A percentile compares a stretch with the other conserved stretches of the same genome.
These are phyloP conservation scores for Fusarium heterosporum DNA, from an alignment of 2,329 filamentous ascomycete species.

Conservation along the genomic window DNA sequence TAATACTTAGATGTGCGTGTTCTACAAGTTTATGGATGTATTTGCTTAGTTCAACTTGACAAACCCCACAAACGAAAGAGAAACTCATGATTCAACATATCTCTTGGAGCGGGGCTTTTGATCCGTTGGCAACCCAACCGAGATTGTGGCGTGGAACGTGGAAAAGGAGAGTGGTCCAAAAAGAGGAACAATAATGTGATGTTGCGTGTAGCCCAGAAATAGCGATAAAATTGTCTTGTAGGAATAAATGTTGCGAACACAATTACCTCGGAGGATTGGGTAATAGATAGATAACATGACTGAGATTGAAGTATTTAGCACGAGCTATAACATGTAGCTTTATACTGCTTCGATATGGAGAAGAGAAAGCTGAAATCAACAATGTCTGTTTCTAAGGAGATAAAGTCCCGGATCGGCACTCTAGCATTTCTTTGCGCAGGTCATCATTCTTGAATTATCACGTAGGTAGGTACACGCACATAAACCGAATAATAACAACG, in stretches of 20 bases:
- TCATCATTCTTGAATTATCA: background rate
- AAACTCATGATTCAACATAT: conserved; percentile 18
- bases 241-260: background rate
- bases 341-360: background rate
- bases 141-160: conserved; percentile 11
- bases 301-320: background rate
- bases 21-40: background rate
- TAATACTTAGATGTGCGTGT: background rate
- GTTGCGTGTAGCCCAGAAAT: background rate
- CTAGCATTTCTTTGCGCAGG: background rate
- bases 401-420: conserved; percentile 1
- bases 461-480: background rate
- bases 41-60: background rate
- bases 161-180: background rate
- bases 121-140: conserved; percentile 2
- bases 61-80: background rate
- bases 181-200: conserved; percentile 5
- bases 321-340: background rate
- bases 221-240: background rate
- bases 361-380: background rate
- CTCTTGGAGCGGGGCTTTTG: conserved; percentile 1
- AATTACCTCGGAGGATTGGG: background rate
- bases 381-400: background rate
- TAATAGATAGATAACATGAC: background rate
- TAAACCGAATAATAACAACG: too few species aligned